Conservation (phyloP, 768 basidiomycete species). For the Artomyces pyxidatus region DNA sequence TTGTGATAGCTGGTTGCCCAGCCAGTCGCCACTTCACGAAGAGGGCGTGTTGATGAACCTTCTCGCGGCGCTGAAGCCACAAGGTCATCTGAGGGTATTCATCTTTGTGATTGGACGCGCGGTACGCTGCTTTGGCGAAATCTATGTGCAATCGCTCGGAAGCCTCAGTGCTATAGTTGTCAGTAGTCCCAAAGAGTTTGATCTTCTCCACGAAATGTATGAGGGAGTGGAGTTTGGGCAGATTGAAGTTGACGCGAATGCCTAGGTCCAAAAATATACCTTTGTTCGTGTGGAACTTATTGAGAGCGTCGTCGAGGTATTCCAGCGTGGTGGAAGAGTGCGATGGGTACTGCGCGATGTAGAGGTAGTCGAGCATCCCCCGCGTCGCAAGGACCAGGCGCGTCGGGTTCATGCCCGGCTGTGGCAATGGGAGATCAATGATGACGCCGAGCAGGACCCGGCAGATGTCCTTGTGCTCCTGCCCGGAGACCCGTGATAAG, state of each 20-base stretch:
- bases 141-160: not conserved
- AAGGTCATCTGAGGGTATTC: not conserved
- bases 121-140: not conserved
- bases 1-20: conserved; percentile 25
- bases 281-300: not conserved
- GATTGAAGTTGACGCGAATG: not conserved
- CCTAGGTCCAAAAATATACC: not conserved
- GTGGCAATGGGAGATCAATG: not conserved
- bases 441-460: not conserved
- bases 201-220: not conserved
- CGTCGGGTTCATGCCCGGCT: not conserved
- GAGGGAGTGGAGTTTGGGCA: not conserved
- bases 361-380: not conserved
- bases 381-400: not conserved
- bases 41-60: not conserved
- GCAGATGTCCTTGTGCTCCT: conserved; percentile 29
- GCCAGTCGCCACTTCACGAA: conserved; percentile 9
- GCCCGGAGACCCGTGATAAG: conserved; percentile 33
- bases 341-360: not conserved
- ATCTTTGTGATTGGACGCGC: not conserved
- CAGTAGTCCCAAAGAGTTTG: not conserved
- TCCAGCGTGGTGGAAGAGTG: not conserved
- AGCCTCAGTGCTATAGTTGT: conserved; percentile 2
- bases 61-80: not conserved
- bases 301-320: not conserved